phyloP scores from a whole-genome alignment of 1,139 yeast species.

The Lodderomyces theae region DNA sequence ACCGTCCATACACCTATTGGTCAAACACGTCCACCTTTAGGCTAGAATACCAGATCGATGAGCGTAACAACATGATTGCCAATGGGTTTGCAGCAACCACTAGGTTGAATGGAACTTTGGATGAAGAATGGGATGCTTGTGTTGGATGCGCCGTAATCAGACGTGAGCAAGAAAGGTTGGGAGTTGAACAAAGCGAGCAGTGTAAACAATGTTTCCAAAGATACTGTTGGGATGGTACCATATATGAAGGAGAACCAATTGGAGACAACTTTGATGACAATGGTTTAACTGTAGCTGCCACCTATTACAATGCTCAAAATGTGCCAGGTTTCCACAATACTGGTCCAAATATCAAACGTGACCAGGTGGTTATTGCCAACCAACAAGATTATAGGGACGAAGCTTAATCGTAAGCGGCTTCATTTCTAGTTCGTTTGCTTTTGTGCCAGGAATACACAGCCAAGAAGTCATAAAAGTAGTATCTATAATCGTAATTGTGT shows the following conservation, averaged over 20 bases:
- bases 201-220: conserved; percentile 68
- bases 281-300: conserved; percentile 12
- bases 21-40: conserved; percentile 74
- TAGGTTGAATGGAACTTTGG: conserved; percentile 69
- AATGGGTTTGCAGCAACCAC: conserved; percentile 82
- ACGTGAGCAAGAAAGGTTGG: conserved; percentile 74
- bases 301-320: conserved; percentile 10
- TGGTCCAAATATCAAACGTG: conserved; percentile 5
- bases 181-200: conserved; percentile 60
- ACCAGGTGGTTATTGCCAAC: background rate
- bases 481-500: too few relatives aligned
- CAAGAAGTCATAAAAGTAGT: too few relatives aligned
- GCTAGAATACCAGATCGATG: conserved; percentile 57
- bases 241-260: conserved; percentile 37
- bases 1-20: conserved; percentile 62
- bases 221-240: conserved; percentile 80
- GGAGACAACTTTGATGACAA: conserved; percentile 47
- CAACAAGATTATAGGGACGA: too few relatives aligned
- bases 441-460: too few relatives aligned
- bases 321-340: conserved; percentile 14
- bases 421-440: too few relatives aligned
- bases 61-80: conserved; percentile 57
- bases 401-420: too few relatives aligned
- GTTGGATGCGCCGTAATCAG: conserved; percentile 85
- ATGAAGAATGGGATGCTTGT: conserved; percentile 72